Conservation (phyloP, 2,329 filamentous ascomycete genomes). For the Fusarium penzigii region DNA sequence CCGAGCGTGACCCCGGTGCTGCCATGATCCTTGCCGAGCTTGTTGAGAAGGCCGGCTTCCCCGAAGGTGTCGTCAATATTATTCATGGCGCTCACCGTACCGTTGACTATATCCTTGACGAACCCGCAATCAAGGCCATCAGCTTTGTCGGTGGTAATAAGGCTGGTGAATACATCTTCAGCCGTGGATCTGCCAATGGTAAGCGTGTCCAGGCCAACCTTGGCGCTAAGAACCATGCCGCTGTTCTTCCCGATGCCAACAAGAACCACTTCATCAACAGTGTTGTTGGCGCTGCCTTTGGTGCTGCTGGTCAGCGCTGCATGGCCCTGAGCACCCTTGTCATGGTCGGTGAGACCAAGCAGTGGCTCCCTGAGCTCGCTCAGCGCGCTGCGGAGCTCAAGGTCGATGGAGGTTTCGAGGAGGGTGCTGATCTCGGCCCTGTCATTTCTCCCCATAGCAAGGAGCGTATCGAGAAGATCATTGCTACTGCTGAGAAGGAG, state of each 20-base stretch:
- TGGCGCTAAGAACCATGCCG: constrained; percentile 86
- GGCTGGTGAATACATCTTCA: constrained; percentile 85
- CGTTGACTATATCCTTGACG: constrained; percentile 84
- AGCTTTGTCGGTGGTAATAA: constrained; percentile 87
- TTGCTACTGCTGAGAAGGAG: constrained; percentile 75
- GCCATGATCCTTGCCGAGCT: constrained; percentile 85
- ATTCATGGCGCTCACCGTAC: constrained; percentile 79
- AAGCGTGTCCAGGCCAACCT: constrained; percentile 89
- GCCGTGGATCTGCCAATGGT: constrained; percentile 76
- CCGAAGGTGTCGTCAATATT: constrained; percentile 78
- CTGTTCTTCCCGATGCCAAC: constrained; percentile 82
- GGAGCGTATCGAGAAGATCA: constrained; percentile 74
- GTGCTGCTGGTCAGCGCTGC: constrained; percentile 81
- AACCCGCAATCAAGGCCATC: constrained; percentile 82
- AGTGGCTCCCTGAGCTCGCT: constrained; percentile 78
- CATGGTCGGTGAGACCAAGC: constrained; percentile 81
- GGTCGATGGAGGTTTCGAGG: constrained; percentile 80
- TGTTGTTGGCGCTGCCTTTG: constrained; percentile 81
- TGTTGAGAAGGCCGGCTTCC: constrained; percentile 77
- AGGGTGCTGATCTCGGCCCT: constrained; percentile 76
- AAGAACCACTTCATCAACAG: constrained; percentile 88
- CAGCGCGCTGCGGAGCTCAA: constrained; percentile 72
- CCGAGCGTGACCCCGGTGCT: constrained; percentile 80
- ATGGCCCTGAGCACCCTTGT: constrained; percentile 85
- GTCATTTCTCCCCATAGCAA: constrained; percentile 81